Evolutionary conservation across 768 basidiomycete species (phyloP).

Genomic region (Boletus rufocinnamomeus): DNA sequence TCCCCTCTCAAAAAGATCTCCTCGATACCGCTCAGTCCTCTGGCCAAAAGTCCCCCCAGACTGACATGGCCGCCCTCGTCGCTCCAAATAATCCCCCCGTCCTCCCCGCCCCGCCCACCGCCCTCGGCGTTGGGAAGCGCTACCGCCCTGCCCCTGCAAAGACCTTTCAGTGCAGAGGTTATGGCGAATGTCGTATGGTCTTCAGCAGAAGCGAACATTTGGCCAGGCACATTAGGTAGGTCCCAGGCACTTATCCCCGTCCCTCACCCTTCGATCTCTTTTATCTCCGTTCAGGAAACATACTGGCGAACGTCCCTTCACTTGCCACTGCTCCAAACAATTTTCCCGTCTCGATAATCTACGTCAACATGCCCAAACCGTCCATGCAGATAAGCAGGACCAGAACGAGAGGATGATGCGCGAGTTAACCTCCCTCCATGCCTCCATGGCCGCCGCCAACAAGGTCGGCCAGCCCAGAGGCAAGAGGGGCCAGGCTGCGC

Average conservation of each 20-base stretch:
- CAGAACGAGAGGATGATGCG: slow-evolving; percentile 92
- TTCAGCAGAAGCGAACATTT: slow-evolving; percentile 96
- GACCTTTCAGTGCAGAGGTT: slow-evolving; percentile 94
- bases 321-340: slow-evolving; percentile 93
- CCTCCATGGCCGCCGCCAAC: slow-evolving; percentile 66
- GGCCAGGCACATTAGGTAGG: slow-evolving; percentile 91
- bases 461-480: slow-evolving; percentile 41
- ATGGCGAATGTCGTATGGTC: slow-evolving; percentile 95
- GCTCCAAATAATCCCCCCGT: slow-evolving; percentile 24
- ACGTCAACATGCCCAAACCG: slow-evolving; percentile 95
- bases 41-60: slow-evolving; percentile 4
- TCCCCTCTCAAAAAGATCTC: slow-evolving; percentile 6
- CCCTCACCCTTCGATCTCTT: slow-evolving; percentile 25
- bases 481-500: slow-evolving; percentile 39
- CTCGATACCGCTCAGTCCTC: neutral
- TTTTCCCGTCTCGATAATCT: slow-evolving; percentile 97
- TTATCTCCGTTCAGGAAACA: slow-evolving; percentile 72
- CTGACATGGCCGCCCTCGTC: slow-evolving; percentile 39
- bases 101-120: slow-evolving; percentile 20
- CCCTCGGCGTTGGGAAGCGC: slow-evolving; percentile 50
- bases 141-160: slow-evolving; percentile 86
- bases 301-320: slow-evolving; percentile 95
- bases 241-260: slow-evolving; percentile 27
- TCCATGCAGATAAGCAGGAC: slow-evolving; percentile 91
- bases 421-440: slow-evolving; percentile 81